A percentile compares a stretch with the other conserved stretches of the same genome.
Conservation (phyloP, 2,329 filamentous ascomycete species). For the Hymenoscyphus salicellus region DNA sequence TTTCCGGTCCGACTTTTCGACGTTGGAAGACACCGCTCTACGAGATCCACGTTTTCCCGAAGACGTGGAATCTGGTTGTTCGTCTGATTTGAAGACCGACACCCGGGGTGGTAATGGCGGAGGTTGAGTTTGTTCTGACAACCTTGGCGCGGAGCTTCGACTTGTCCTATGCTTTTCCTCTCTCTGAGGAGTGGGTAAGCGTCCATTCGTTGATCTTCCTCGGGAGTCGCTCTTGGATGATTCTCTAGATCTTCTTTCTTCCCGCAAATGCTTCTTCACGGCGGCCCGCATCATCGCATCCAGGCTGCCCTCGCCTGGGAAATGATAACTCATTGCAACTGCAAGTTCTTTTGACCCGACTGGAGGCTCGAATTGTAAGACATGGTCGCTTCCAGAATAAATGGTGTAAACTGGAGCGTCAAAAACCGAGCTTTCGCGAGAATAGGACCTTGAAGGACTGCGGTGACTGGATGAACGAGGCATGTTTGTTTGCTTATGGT, state of each 20-base stretch:
- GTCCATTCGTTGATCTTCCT: neutral
- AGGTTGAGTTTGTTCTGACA: neutral
- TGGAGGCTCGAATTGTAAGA: constrained; percentile 1
- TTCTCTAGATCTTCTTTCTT: neutral
- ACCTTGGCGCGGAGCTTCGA: neutral
- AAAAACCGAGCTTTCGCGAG: neutral
- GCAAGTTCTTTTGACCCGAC: constrained; percentile 8
- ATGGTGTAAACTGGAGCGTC: neutral
- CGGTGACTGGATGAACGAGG: constrained; percentile 1
- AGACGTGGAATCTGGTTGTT: neutral
- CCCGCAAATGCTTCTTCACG: neutral
- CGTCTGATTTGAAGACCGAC: neutral
- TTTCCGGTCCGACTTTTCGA: neutral
- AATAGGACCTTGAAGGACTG: neutral
- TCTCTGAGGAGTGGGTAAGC: neutral
- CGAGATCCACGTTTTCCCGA: neutral
- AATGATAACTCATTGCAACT: constrained; percentile 9
- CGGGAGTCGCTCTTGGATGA: neutral
- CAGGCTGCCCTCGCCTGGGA: constrained; percentile 1
- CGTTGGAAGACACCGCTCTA: neutral
- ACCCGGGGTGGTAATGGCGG: neutral
- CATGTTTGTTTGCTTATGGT: constrained; percentile 1
- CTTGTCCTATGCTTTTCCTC: neutral
- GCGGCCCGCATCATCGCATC: constrained; percentile 9
- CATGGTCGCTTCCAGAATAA: neutral